Conservation (phyloP, 106 monocot genomes). For the Hemerocallis citrina region DNA sequence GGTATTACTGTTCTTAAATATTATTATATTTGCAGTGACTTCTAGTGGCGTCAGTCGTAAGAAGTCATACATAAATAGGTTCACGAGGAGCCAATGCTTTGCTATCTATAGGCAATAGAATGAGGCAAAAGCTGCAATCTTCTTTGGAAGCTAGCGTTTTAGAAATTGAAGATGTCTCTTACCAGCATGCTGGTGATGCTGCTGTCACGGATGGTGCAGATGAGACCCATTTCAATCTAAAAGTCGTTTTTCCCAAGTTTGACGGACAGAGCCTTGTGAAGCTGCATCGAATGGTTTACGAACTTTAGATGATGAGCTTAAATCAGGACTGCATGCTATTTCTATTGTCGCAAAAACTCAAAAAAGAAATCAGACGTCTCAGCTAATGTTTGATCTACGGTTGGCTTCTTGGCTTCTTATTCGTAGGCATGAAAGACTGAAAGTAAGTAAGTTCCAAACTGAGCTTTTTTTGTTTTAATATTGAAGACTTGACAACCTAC, state of each 20-base stretch:
- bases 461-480: too few species aligned
- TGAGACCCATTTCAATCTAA: constrained; percentile 94
- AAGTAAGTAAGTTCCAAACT: too few species aligned
- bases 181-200: constrained; percentile 89
- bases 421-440: background rate
- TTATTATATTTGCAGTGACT: background rate
- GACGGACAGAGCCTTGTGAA: constrained; percentile 86
- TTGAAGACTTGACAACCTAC: too few species aligned
- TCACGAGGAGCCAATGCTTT: constrained; percentile 43
- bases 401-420: background rate
- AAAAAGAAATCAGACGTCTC: constrained; percentile 47
- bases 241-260: constrained; percentile 67
- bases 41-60: background rate
- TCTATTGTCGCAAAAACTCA: constrained; percentile 95
- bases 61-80: constrained; percentile 23
- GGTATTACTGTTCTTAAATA: too few species aligned
- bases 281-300: constrained; percentile 88
- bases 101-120: constrained; percentile 65
- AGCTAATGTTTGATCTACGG: constrained; percentile 10
- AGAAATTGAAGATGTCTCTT: constrained; percentile 88
- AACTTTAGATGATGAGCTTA: constrained; percentile 73
- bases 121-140: constrained; percentile 72
- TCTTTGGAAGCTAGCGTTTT: constrained; percentile 57
- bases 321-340: constrained; percentile 86
- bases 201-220: constrained; percentile 44